Percentiles rank a stretch among this genome's conserved stretches.
Conservation (phyloP, 164 flowering plant genomes). For the Vitis cinerea region DNA sequence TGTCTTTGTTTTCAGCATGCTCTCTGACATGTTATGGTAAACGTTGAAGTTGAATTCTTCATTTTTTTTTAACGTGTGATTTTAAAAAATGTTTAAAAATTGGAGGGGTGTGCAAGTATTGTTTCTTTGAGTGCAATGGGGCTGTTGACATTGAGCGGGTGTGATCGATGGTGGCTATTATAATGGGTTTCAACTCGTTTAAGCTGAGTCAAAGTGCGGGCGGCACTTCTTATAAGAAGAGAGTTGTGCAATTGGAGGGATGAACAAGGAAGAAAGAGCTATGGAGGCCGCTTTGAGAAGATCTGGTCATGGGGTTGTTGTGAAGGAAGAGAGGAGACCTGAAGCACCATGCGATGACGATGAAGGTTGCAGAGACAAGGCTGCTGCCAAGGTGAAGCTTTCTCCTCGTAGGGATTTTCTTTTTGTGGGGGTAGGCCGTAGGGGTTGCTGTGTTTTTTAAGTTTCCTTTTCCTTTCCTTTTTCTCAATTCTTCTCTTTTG, state of each 20-base stretch:
- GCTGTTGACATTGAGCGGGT: slow-evolving; percentile 21
- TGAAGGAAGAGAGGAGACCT: slow-evolving; percentile 14
- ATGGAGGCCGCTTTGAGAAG: slow-evolving; percentile 23
- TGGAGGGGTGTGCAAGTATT: neutral
- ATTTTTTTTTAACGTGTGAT: neutral
- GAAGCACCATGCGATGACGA: slow-evolving; percentile 15
- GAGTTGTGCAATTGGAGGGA: neutral
- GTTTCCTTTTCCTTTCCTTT: neutral
- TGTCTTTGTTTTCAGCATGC: neutral
- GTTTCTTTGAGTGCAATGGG: slow-evolving; percentile 19
- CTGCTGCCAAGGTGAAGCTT: slow-evolving; percentile 19
- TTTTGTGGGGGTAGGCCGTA: no score
- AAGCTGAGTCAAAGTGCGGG: slow-evolving; percentile 26
- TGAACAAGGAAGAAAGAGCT: neutral
- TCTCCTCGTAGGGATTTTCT: neutral
- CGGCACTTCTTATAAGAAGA: slow-evolving; percentile 16
- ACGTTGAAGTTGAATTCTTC: slow-evolving; percentile 34
- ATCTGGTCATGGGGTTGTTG: slow-evolving; percentile 16
- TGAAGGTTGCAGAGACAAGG: slow-evolving; percentile 18
- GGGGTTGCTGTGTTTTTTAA: no score
- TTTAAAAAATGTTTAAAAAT: no score
- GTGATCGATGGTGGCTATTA: neutral
- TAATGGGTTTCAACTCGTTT: slow-evolving; percentile 7
- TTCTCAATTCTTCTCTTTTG: no score
- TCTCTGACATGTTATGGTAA: neutral